Evolutionary conservation across 1,284 basidiomycete genomes (phyloP).

Genomic region (Cutaneotrichosporon curvatum): DNA sequence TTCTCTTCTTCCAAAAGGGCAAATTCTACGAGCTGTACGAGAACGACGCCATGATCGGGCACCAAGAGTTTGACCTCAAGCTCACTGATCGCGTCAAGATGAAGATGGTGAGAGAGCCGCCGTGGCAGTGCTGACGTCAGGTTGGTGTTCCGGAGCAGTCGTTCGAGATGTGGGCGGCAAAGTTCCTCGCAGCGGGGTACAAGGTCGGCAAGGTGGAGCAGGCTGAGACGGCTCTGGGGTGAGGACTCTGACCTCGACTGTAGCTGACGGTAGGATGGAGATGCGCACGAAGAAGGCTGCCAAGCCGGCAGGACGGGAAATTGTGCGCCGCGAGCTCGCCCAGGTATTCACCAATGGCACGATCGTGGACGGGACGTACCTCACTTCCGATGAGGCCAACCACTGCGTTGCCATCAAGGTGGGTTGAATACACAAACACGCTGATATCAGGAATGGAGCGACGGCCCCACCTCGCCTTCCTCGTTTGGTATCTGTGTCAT

Average conservation of each 20-base stretch:
- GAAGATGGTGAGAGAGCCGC: no score
- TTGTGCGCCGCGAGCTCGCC: slow-evolving; percentile 81
- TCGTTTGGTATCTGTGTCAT: slow-evolving; percentile 87
- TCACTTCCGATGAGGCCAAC: slow-evolving; percentile 88
- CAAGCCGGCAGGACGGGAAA: slow-evolving; percentile 55
- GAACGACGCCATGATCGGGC: slow-evolving; percentile 80
- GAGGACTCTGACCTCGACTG: slow-evolving; percentile 7
- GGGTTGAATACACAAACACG: slow-evolving; percentile 4
- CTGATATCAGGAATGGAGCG: slow-evolving; percentile 31
- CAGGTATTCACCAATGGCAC: slow-evolving; percentile 97
- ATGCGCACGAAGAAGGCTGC: slow-evolving; percentile 51
- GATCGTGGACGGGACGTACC: slow-evolving; percentile 80
- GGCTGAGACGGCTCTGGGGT: slow-evolving; percentile 76
- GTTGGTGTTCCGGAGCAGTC: slow-evolving; percentile 92
- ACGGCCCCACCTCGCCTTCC: slow-evolving; percentile 24
- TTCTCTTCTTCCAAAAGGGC: slow-evolving; percentile 90
- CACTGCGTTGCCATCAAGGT: slow-evolving; percentile 89
- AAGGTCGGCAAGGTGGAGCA: slow-evolving; percentile 98
- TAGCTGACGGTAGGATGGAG: slow-evolving; percentile 42
- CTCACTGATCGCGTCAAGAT: slow-evolving; percentile 71
- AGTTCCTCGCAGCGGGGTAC: slow-evolving; percentile 60
- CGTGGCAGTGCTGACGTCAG: no score
- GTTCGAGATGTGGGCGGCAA: slow-evolving; percentile 60
- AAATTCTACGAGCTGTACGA: slow-evolving; percentile 70
- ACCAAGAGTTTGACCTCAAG: slow-evolving; percentile 88